phyloP scores from a whole-genome alignment of 768 basidiomycete species.

The Pilatotrama ljubarskyi region DNA sequence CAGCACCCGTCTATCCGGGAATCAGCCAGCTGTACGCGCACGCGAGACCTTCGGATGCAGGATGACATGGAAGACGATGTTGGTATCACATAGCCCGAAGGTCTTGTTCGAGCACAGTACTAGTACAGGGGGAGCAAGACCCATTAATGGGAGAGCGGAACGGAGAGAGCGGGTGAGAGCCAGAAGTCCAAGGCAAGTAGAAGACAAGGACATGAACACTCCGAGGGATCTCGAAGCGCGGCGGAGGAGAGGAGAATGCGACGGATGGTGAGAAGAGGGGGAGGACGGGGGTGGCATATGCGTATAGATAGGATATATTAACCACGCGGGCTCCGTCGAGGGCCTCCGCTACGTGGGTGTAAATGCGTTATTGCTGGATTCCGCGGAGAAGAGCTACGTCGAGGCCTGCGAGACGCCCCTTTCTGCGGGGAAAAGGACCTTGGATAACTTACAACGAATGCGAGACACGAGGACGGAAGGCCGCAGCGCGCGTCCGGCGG shows the following conservation, averaged over 20 bases:
- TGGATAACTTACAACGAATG: constrained; percentile 5
- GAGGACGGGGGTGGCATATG: constrained; percentile 9
- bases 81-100: not conserved
- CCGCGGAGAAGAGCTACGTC: not conserved
- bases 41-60: not conserved
- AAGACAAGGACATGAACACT: constrained; percentile 1
- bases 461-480: not conserved
- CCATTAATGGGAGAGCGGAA: not conserved
- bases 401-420: constrained; percentile 6
- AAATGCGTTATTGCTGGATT: not conserved
- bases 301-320: constrained; percentile 19
- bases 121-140: constrained; percentile 2
- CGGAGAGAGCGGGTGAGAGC: not conserved
- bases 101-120: not conserved
- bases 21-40: not conserved
- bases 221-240: constrained; percentile 1
- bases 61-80: not conserved
- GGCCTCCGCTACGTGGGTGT: constrained; percentile 4
- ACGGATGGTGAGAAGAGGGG: not conserved
- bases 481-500: constrained; percentile 3
- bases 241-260: not conserved
- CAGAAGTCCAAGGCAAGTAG: not conserved
- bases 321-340: constrained; percentile 14
- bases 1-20: not conserved
- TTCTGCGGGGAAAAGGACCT: not conserved